Conservation (phyloP, 1,139 yeast genomes). For the Yamadazyma dushanensis region DNA sequence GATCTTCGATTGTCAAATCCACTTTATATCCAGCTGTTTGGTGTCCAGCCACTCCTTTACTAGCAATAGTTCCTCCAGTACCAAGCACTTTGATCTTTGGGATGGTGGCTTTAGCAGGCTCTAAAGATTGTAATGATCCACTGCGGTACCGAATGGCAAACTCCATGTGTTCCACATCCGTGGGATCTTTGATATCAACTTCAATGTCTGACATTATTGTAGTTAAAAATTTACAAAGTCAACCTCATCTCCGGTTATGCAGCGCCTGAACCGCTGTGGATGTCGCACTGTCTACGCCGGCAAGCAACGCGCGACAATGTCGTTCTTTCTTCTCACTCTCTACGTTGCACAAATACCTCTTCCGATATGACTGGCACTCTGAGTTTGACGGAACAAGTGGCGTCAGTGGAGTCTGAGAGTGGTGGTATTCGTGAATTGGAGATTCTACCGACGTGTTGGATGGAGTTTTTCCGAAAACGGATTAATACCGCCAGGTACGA, state of each 20-base stretch:
- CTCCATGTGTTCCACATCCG: slow-evolving; percentile 13
- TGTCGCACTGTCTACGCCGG: no score
- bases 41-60: slow-evolving; percentile 55
- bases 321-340: no score
- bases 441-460: no score
- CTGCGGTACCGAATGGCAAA: slow-evolving; percentile 20
- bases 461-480: no score
- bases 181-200: slow-evolving; percentile 13
- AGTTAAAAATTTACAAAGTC: not conserved
- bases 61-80: slow-evolving; percentile 75
- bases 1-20: slow-evolving; percentile 64
- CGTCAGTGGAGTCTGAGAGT: no score
- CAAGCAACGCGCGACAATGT: no score
- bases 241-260: not conserved
- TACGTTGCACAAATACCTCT: no score
- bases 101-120: slow-evolving; percentile 13
- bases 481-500: no score
- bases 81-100: slow-evolving; percentile 61
- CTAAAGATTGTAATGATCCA: slow-evolving; percentile 14
- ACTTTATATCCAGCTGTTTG: slow-evolving; percentile 71
- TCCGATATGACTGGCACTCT: no score
- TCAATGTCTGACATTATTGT: slow-evolving; percentile 12
- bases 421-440: no score
- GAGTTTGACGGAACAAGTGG: no score
- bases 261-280: no score